These are phyloP conservation scores for Scalesia atractyloides DNA, from an alignment of 129 eudicot genomes.

Conservation along the genomic window DNA sequence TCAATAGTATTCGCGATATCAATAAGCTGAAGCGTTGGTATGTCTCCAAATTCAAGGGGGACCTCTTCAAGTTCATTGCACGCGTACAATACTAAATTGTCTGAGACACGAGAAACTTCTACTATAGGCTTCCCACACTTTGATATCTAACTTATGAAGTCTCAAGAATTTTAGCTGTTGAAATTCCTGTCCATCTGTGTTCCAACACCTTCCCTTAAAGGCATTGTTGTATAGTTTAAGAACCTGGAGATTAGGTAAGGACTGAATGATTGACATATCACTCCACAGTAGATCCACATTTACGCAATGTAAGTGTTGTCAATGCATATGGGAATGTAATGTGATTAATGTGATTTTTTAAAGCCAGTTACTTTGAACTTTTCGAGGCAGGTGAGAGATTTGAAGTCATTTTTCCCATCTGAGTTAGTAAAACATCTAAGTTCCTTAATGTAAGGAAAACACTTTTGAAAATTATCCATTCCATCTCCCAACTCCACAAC, in stretches of 20 bases:
- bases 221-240: constrained; percentile 32
- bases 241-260: constrained; percentile 47
- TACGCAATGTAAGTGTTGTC: constrained; percentile 29
- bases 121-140: constrained; percentile 22
- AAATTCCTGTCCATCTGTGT: constrained; percentile 14
- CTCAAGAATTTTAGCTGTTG: constrained; percentile 29
- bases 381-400: not conserved
- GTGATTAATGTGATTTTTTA: not conserved
- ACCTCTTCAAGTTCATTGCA: constrained; percentile 25
- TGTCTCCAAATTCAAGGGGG: constrained; percentile 28
- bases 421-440: not conserved
- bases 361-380: no score
- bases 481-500: not conserved
- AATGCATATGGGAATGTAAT: constrained; percentile 34
- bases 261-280: constrained; percentile 26
- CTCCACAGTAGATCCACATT: constrained; percentile 28
- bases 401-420: not conserved
- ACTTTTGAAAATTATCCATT: not conserved
- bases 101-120: constrained; percentile 27
- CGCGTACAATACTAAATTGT: constrained; percentile 12
- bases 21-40: constrained; percentile 32
- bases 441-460: constrained; percentile 16
- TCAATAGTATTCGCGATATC: not conserved
- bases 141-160: constrained; percentile 10
- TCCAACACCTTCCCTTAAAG: constrained; percentile 27